Base-by-base conservation (phyloP, 2,329 filamentous ascomycete genomes). In the Aspergillus luchuensis region DNA sequence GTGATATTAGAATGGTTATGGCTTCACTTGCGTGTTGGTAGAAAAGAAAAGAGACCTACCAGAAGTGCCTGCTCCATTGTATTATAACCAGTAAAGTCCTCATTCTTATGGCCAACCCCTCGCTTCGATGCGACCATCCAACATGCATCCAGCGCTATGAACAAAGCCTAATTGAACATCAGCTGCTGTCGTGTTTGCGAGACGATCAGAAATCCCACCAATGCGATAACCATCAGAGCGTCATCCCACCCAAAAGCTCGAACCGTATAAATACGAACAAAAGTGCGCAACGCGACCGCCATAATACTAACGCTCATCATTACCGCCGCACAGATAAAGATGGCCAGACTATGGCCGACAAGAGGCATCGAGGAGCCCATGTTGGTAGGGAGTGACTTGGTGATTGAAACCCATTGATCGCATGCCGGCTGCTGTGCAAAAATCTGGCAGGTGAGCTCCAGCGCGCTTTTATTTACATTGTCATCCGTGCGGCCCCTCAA, bases 161-260 rank as follows among this genome's bases (percentile, higher is more conserved):
- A 61, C 2, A 61, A 41, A 25, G 39, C 25, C 61, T 63, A 45
- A 6, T 4, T 17, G 6, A 28, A 3, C 2, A 33, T 63, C 45
- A 63, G 58, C 48, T 4, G n/a, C 2, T 7, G 3, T 21, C 5
- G 2, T 15, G 8, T 1, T 38, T 2, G n/a, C 19, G 10, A 17
- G 47, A 10, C 3, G 2, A 2, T 15, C 30, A 13, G 13, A 6
- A 30, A 8, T 19, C 49, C 2, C 63, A 70, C 69, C 61, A 69
- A 23, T 8, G 68, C 68, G 23, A 58, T 33, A 15, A 69, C 49
- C 67, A 70, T 71, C 8, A 69, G 49, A 7, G 56, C 52, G 59
- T 71, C 68, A 54, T 71, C 68, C 66, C 63, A 69, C 3, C 68
- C 68, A 56, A 71, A 69, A 1, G 64, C 64, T 2, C 60, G 56